Evolutionary conservation across 2,329 filamentous ascomycete species (phyloP).

Genomic region (Tolypocladium amazonense): DNA sequence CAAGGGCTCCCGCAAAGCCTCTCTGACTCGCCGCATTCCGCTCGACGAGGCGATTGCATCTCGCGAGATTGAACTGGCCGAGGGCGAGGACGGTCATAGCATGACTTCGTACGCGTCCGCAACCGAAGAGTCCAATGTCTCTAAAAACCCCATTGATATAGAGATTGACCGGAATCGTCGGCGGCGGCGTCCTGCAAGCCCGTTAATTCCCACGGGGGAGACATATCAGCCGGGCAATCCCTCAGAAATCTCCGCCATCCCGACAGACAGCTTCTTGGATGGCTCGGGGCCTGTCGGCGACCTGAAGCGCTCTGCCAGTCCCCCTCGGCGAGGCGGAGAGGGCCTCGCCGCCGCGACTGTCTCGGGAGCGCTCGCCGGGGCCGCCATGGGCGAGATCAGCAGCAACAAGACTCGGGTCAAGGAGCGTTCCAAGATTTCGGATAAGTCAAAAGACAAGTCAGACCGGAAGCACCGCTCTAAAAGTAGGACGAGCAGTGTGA

Average conservation of each 20-base stretch:
- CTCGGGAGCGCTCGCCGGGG: constrained; percentile 22
- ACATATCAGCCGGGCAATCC: constrained; percentile 54
- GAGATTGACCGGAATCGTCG: constrained; percentile 61
- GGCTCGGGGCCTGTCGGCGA: constrained; percentile 38
- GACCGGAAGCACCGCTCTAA: constrained; percentile 38
- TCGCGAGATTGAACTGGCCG: constrained; percentile 31
- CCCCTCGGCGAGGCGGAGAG: constrained; percentile 26
- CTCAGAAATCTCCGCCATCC: constrained; percentile 79
- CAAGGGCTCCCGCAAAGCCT: constrained; percentile 61
- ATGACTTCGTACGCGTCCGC: constrained; percentile 67
- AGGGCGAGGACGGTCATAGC: constrained; percentile 53
- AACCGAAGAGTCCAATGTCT: constrained; percentile 70
- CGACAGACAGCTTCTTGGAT: constrained; percentile 50
- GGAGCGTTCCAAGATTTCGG: constrained; percentile 29
- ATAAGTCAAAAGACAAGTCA: constrained; percentile 34
- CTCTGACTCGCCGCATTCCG: constrained; percentile 42
- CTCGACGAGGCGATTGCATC: constrained; percentile 27
- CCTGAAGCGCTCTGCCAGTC: constrained; percentile 29
- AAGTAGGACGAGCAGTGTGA: constrained; percentile 37
- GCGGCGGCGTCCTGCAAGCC: constrained; percentile 57
- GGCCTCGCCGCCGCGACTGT: constrained; percentile 21
- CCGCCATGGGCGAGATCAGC: constrained; percentile 30
- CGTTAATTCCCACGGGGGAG: constrained; percentile 46
- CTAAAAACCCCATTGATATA: constrained; percentile 72
- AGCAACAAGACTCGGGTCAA: constrained; percentile 33